Evolutionary conservation across 805 yeast genomes (phyloP), one percentile per base, ranked within the genome.

Genomic region (Candida boleticola): DNA sequence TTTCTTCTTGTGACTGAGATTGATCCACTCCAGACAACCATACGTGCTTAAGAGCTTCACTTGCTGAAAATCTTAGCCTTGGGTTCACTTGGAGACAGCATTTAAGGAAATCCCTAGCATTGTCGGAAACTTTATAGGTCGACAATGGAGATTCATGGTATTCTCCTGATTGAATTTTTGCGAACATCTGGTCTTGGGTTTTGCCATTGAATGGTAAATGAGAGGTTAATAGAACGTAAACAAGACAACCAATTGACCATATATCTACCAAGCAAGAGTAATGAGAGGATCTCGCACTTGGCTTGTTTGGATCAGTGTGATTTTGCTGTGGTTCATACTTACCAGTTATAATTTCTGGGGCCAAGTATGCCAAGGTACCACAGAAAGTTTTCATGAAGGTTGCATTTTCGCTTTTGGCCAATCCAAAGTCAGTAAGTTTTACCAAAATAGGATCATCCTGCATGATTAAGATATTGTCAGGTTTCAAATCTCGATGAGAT

Each of bases 171-270:
- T 77, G 74, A 36, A 93, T 90, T 52, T 85, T 84, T 44, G 76
- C 75, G 63, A 87, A 87, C 54, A 93, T 68, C 46, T 86, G 85
- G 13, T 86, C 90, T 55, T 92, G 98, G 0, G 97, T 88, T 40
- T 83, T 76, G 1, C 97, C 97, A 59, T 92, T 89, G 60, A 93
- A 93, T 5, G 99, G 99, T 46, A 92, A 69, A 72, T 89, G 97
- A 0, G 93, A 92, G 0, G 99, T 92, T 41, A 93, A 63, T 19
- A 92, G 80, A 3, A 93, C 99, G 66, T 89, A 93, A 0, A 89
- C 84, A 21, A 93, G 66, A 62, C 99, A 93, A 0, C 99, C 99
- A 43, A 93, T 74, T 1, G 97, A 89, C 99, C 99, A 93, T 77
- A 93, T 88, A 60, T 93, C 99, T 13, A 93, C 98, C 44, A 87